Base-by-base conservation (phyloP, 2,329 filamentous ascomycete genomes). In the Colletotrichum destructivum region DNA sequence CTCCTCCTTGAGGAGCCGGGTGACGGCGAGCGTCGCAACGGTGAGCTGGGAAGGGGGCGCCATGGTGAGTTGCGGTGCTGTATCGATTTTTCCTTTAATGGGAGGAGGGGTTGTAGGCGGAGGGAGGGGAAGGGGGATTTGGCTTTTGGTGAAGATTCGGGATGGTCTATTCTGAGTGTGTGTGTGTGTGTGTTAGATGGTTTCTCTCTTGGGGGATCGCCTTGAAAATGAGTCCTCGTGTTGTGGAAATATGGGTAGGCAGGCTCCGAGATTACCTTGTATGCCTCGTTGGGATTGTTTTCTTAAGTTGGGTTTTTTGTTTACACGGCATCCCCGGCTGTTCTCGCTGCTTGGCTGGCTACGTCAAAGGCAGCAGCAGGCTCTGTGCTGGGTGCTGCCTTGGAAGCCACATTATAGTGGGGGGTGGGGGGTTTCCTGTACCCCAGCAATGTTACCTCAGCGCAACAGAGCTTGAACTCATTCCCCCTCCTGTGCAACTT, bases 1-100 rank as follows among this genome's bases (percentile, higher is more conserved):
- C 82, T 98, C 94, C 82, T 99, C 96, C 83, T 97, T 98, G 75
- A 98, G 90, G 59, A 98, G 89, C 71, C 96, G 94, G 77, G 89
- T 87, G 75, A 98, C 90, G 23, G 94, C 91, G 73, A 92, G 90
- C 31, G 94, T 96, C 55, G 93, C 91, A 79, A 98, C 96, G 77
- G 90, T 83, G 80, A 98, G 90, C 76, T 91, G 88, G 1, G 92
- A 91, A 55, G 93, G 93, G 42, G 94, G 88, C 4, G 94, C 88
- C 95, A 98, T 98, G 61, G 62, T 83, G 75, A 49, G 51, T 35
- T 31, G 51, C 13, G 8, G 23, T 54, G 26, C 18, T 51, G 4
- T 54, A 65, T 47, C 4, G 38, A 57, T 40, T 56, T 60, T 18
- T 21, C 31, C 62, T 21, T 15, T 38, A 11, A 38, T 38, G 9